Conservation (phyloP, 1,284 basidiomycete genomes). For the Leccinum angustisporum region DNA sequence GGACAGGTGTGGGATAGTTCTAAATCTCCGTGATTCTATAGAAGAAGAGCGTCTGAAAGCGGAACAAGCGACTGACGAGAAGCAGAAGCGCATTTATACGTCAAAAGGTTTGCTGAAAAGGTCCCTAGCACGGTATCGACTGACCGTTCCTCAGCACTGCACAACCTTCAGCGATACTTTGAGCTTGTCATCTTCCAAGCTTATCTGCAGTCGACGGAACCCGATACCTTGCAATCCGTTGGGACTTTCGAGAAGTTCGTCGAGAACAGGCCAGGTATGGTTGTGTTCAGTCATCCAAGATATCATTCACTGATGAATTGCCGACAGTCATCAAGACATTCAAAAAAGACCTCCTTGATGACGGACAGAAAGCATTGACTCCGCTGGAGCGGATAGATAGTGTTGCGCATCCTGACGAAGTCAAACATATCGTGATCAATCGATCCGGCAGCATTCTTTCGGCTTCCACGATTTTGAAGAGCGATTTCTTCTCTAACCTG, state of each 20-base stretch:
- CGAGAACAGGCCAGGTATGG: slow-evolving; percentile 73
- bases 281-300: not conserved
- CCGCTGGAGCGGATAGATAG: slow-evolving; percentile 83
- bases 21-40: slow-evolving; percentile 87
- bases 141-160: slow-evolving; percentile 54
- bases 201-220: slow-evolving; percentile 84
- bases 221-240: slow-evolving; percentile 77
- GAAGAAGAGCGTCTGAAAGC: slow-evolving; percentile 78
- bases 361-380: slow-evolving; percentile 82
- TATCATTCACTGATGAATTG: not conserved
- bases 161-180: slow-evolving; percentile 85
- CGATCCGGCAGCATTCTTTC: slow-evolving; percentile 88
- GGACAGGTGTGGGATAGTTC: slow-evolving; percentile 82
- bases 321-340: slow-evolving; percentile 88
- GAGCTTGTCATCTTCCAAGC: slow-evolving; percentile 93
- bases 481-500: slow-evolving; percentile 92
- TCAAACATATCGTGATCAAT: slow-evolving; percentile 79
- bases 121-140: not conserved
- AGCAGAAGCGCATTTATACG: slow-evolving; percentile 61
- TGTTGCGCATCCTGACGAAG: slow-evolving; percentile 87
- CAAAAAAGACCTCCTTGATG: slow-evolving; percentile 83
- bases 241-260: slow-evolving; percentile 83
- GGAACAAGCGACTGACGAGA: slow-evolving; percentile 75
- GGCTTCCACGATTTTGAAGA: slow-evolving; percentile 94
- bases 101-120: slow-evolving; percentile 59